These are phyloP conservation scores for Yarrowia sp. DNA, from an alignment of 805 yeast species.

Conservation along the genomic window DNA sequence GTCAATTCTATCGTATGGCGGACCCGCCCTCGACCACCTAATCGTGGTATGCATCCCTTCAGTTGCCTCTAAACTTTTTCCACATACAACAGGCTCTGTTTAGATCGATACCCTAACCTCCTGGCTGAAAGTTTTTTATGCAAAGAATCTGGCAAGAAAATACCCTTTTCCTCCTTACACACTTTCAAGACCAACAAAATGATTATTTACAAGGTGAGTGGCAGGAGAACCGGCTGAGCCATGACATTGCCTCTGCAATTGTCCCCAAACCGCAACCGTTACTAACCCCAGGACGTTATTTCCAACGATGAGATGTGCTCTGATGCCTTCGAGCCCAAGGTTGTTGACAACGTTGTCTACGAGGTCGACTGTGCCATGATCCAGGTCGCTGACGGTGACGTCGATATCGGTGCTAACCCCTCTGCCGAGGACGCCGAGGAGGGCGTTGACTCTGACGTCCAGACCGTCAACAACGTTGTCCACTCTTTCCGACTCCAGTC, in stretches of 20 bases:
- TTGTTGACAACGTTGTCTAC: constrained; percentile 89
- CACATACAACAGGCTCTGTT: background rate
- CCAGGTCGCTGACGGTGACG: constrained; percentile 80
- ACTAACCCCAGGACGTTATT: constrained; percentile 68
- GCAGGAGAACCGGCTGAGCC: background rate
- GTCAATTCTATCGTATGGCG: background rate
- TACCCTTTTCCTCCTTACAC: constrained; percentile 33
- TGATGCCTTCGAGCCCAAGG: constrained; percentile 90
- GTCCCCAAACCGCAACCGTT: background rate
- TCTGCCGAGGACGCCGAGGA: constrained; percentile 93
- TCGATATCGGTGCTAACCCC: constrained; percentile 99
- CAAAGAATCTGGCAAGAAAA: constrained; percentile 22
- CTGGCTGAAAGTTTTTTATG: constrained; percentile 24
- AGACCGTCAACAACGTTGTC: constrained; percentile 96
- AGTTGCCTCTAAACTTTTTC: constrained; percentile 33
- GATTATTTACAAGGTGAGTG: constrained; percentile 39
- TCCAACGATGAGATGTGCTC: constrained; percentile 93
- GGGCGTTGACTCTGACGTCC: constrained; percentile 86
- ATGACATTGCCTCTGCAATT: background rate
- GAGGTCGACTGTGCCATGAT: constrained; percentile 97
- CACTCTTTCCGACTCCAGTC: constrained; percentile 98
- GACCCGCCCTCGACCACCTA: background rate
- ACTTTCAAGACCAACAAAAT: constrained; percentile 26
- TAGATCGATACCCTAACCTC: constrained; percentile 22
- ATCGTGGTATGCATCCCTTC: background rate